phyloP scores from a whole-genome alignment of 1,284 basidiomycete genomes.

The Boletus mariae region DNA sequence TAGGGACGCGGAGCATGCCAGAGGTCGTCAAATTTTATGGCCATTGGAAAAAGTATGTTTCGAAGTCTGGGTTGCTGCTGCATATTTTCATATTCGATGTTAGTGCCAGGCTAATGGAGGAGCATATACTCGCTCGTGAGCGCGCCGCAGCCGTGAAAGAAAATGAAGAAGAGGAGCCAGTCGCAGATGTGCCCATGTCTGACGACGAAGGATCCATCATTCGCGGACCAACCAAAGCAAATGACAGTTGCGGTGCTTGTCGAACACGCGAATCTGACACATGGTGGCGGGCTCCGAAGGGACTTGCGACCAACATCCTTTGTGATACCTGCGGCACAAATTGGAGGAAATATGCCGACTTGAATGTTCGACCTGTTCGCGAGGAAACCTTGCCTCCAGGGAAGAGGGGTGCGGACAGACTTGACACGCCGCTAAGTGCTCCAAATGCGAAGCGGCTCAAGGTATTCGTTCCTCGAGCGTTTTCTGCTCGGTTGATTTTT shows the following conservation, averaged over 20 bases:
- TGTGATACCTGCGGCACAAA: slow-evolving; percentile 79
- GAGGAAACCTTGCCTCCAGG: slow-evolving; percentile 53
- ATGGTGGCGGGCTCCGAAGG: slow-evolving; percentile 88
- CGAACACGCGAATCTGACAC: slow-evolving; percentile 66
- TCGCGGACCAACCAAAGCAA: slow-evolving; percentile 51
- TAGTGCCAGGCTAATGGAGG: slow-evolving; percentile 63
- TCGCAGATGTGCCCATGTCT: slow-evolving; percentile 41
- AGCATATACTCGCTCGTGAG: slow-evolving; percentile 52
- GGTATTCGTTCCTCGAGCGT: slow-evolving; percentile 38
- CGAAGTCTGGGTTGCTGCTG: slow-evolving; percentile 2
- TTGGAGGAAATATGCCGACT: slow-evolving; percentile 88
- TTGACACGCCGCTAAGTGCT: slow-evolving; percentile 69
- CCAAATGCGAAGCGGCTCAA: slow-evolving; percentile 63
- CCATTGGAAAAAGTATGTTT: slow-evolving; percentile 76
- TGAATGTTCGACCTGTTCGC: slow-evolving; percentile 66
- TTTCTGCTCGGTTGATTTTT: neutral
- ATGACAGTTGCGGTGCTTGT: slow-evolving; percentile 70
- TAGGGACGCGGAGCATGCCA: slow-evolving; percentile 63
- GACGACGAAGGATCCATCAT: slow-evolving; percentile 79
- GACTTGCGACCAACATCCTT: slow-evolving; percentile 65
- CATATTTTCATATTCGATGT: slow-evolving; percentile 15
- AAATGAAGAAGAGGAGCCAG: slow-evolving; percentile 35
- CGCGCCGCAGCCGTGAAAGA: slow-evolving; percentile 47
- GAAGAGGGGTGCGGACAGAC: slow-evolving; percentile 60
- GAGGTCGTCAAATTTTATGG: slow-evolving; percentile 85